Conservation (phyloP, 768 basidiomycete genomes). For the Suillus americanus region DNA sequence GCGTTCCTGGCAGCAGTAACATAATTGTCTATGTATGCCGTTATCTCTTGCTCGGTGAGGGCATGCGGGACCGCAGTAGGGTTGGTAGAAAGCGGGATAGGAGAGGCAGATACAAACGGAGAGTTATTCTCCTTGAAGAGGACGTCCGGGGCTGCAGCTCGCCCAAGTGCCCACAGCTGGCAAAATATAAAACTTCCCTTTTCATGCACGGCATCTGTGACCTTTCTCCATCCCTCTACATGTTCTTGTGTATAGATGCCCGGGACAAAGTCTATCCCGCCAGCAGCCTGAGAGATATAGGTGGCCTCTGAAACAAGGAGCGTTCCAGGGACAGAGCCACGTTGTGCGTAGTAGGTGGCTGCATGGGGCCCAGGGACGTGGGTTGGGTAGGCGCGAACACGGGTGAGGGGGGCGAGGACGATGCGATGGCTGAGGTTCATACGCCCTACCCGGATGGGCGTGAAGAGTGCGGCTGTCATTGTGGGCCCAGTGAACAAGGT, state of each 20-base stretch:
- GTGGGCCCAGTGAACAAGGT: background rate
- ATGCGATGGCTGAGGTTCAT: slow-evolving; percentile 34
- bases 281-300: slow-evolving; percentile 31
- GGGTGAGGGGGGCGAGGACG: slow-evolving; percentile 37
- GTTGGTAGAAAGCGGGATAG: slow-evolving; percentile 14
- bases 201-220: slow-evolving; percentile 43
- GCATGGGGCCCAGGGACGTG: slow-evolving; percentile 32
- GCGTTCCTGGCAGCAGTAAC: slow-evolving; percentile 52
- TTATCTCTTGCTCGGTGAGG: slow-evolving; percentile 42
- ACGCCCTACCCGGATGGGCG: slow-evolving; percentile 31
- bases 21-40: slow-evolving; percentile 43
- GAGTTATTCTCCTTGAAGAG: slow-evolving; percentile 19
- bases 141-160: slow-evolving; percentile 24
- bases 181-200: slow-evolving; percentile 41
- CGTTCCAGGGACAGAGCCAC: slow-evolving; percentile 36
- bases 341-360: slow-evolving; percentile 38
- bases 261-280: slow-evolving; percentile 38
- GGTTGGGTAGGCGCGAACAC: slow-evolving; percentile 24
- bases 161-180: slow-evolving; percentile 52
- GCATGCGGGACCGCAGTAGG: slow-evolving; percentile 31
- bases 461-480: slow-evolving; percentile 22
- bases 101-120: slow-evolving; percentile 26
- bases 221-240: slow-evolving; percentile 52
- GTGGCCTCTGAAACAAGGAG: slow-evolving; percentile 49
- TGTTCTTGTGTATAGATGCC: slow-evolving; percentile 53